Percentiles rank a stretch among this genome's conserved stretches.
Conservation (phyloP, 2,329 filamentous ascomycete species). For the Zasmidium citrigriseum region DNA sequence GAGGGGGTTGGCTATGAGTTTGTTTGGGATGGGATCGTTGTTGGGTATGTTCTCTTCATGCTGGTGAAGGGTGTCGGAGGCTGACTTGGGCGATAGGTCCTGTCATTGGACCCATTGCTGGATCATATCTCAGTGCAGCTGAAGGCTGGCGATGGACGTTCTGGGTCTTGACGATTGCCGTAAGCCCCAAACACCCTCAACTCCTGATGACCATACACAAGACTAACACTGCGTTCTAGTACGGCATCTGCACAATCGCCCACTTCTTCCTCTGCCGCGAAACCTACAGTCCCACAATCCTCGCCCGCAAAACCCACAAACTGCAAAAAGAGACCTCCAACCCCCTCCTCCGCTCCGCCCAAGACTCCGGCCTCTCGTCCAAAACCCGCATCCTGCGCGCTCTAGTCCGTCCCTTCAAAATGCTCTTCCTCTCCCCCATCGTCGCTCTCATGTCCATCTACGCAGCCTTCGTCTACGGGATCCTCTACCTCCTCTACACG, state of each 20-base stretch:
- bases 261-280: constrained; percentile 44
- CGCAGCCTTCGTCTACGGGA: constrained; percentile 49
- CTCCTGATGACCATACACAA: background rate
- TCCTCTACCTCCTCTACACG: constrained; percentile 40
- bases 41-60: constrained; percentile 14
- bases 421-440: constrained; percentile 47
- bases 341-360: constrained; percentile 37
- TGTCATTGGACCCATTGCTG: constrained; percentile 50
- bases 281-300: constrained; percentile 49
- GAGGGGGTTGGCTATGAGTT: constrained; percentile 20
- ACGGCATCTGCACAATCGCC: constrained; percentile 29
- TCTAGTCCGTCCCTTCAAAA: constrained; percentile 57
- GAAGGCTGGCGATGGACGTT: constrained; percentile 57
- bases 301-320: constrained; percentile 46
- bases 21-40: constrained; percentile 24
- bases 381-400: constrained; percentile 43
- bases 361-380: constrained; percentile 41
- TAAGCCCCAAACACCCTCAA: constrained; percentile 12
- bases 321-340: constrained; percentile 52
- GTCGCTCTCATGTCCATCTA: constrained; percentile 51
- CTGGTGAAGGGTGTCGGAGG: too few species aligned
- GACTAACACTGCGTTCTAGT: constrained; percentile 1
- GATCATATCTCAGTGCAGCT: constrained; percentile 51
- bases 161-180: constrained; percentile 47
- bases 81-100: constrained; percentile 32